Evolutionary conservation across 2,329 filamentous ascomycete genomes (phyloP).

Genomic region (Xylaria sp.): DNA sequence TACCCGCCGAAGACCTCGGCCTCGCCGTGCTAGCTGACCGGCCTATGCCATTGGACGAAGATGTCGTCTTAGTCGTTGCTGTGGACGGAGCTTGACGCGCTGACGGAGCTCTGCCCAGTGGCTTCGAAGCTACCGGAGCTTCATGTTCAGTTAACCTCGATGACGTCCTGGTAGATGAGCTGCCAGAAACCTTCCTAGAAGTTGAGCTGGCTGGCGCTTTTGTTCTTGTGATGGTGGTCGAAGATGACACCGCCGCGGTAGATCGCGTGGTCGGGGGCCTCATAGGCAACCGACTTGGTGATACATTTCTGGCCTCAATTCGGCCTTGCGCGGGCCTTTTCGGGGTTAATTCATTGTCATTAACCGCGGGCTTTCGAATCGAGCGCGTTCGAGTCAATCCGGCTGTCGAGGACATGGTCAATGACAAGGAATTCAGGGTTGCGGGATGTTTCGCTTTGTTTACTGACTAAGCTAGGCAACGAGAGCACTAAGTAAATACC

Average conservation of each 20-base stretch:
- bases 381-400: conserved; percentile 59
- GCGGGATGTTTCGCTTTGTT: conserved; percentile 35
- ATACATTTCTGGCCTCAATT: conserved; percentile 52
- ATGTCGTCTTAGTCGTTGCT: conserved; percentile 33
- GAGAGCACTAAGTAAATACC: conserved; percentile 2
- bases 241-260: conserved; percentile 31
- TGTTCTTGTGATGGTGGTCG: conserved; percentile 36
- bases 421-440: conserved; percentile 28
- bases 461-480: conserved; percentile 16
- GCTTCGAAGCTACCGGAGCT: conserved; percentile 39
- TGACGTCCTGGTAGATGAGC: conserved; percentile 28
- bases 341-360: conserved; percentile 35
- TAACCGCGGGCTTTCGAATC: conserved; percentile 56
- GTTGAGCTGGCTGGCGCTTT: conserved; percentile 38
- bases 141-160: conserved; percentile 33
- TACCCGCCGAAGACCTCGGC: conserved; percentile 43
- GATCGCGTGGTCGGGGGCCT: conserved; percentile 55
- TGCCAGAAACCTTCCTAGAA: conserved; percentile 39
- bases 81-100: conserved; percentile 42
- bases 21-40: conserved; percentile 37
- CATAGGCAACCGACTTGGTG: conserved; percentile 63
- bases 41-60: conserved; percentile 31
- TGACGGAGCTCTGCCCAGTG: conserved; percentile 45
- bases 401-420: conserved; percentile 55
- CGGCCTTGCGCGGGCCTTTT: conserved; percentile 37